Evolutionary conservation across 2,329 filamentous ascomycete species (phyloP), one percentile per base, ranked within the genome.

Genomic region (Pseudophaeomoniella oleicola): DNA sequence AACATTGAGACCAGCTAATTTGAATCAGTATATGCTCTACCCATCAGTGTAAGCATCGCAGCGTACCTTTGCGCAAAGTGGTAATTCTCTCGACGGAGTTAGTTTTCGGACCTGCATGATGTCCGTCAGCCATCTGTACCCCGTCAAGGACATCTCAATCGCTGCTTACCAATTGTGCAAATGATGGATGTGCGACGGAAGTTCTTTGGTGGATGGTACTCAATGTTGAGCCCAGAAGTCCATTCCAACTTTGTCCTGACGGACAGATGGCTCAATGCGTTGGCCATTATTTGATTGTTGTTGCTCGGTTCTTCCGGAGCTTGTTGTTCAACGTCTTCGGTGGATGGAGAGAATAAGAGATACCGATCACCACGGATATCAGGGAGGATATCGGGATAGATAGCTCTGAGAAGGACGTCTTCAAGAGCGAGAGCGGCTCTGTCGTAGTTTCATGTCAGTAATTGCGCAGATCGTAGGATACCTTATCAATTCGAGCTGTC

Each of bases 31-130:
- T 34, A 37, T n/a, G n/a, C n/a, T n/a, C n/a, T n/a, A n/a, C n/a
- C 22, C 35, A 29, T 30, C 14, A n/a, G n/a, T n/a, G n/a, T n/a
- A n/a, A n/a, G n/a, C n/a, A n/a, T n/a, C n/a, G n/a, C n/a, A n/a
- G 44, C 53, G 39, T 58, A 70, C 69, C 64, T 56, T 72, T 74
- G 61, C 88, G 84, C 53, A 98, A 82, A 60, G 78, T 74, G 67
- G 96, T 96, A 69, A 98, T 93, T 64, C 86, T 87, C 69, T 94
- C 83, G 40, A 87, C 80, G 27, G 85, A 93, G 73, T 98, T 98
- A 52, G 90, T 98, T 79, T 96, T 98, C 58, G 90, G 90, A 44
- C 90, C 72, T 73, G 47, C 12, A 19, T 11, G 39, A 30, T 43
- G 35, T 16, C 32, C 43, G 38, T 43, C 22, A 38, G 39, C 35